These are phyloP conservation scores for Carallia pectinifolia DNA, from an alignment of 345 rosid genomes.

Conservation along the genomic window DNA sequence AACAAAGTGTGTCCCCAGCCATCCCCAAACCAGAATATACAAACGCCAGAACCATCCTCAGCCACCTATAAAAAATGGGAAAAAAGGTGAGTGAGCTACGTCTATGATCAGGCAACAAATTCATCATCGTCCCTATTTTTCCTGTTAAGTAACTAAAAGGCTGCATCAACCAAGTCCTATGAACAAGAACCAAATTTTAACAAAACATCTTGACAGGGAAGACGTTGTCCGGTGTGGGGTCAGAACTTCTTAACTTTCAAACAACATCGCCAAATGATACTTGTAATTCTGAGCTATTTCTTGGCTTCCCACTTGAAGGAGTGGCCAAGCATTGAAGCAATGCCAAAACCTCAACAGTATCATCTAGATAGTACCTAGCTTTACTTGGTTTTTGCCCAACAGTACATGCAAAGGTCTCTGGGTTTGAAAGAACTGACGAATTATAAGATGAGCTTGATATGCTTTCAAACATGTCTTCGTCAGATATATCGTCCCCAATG, in stretches of 20 bases:
- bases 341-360: constrained; percentile 22
- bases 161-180: background rate
- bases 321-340: constrained; percentile 23
- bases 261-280: constrained; percentile 2
- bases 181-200: background rate
- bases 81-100: background rate
- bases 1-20: background rate
- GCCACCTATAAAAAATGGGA: background rate
- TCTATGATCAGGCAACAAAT: background rate
- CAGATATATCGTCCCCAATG: constrained; percentile 33
- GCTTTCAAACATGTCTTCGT: constrained; percentile 35
- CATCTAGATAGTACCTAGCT: constrained; percentile 32
- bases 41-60: constrained; percentile 1
- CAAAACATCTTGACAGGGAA: background rate
- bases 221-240: background rate
- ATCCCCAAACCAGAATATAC: constrained; percentile 1
- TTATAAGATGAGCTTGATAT: constrained; percentile 11
- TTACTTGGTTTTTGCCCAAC: constrained; percentile 38
- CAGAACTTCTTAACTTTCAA: background rate
- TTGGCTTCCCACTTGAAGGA: constrained; percentile 10
- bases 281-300: background rate
- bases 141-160: background rate
- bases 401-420: constrained; percentile 31
- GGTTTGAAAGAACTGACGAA: constrained; percentile 10
- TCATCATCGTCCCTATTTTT: background rate